phyloP scores from a whole-genome alignment of 106 monocot species.

The Triglochin maritima region DNA sequence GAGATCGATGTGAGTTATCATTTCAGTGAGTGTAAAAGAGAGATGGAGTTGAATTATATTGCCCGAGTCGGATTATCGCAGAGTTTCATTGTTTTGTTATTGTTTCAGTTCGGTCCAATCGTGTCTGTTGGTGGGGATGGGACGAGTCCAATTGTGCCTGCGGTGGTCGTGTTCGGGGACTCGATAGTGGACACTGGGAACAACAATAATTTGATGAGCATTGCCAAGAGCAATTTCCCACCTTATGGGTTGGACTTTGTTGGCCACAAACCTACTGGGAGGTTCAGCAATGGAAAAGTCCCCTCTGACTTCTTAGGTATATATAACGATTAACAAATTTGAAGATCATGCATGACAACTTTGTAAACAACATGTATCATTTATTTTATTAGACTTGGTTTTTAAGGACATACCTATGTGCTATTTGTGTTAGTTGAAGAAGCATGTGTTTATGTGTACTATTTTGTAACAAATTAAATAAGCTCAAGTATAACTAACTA shows the following conservation, averaged over 20 bases:
- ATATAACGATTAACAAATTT: too few species aligned
- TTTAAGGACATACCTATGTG: too few species aligned
- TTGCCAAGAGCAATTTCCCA: slow-evolving; percentile 15
- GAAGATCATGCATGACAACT: too few species aligned
- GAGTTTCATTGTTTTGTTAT: not conserved
- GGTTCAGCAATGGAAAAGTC: slow-evolving; percentile 21
- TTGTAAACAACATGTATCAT: too few species aligned
- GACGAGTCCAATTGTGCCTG: slow-evolving; percentile 1
- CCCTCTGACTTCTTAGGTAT: slow-evolving; percentile 15
- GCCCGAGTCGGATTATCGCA: not conserved
- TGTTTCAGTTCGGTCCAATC: not conserved
- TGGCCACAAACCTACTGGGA: not conserved
- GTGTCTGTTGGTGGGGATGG: not conserved
- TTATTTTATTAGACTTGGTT: too few species aligned
- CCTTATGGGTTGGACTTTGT: slow-evolving; percentile 17
- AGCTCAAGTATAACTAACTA: too few species aligned
- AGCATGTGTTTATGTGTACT: too few species aligned
- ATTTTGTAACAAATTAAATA: too few species aligned
- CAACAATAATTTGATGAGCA: slow-evolving; percentile 4
- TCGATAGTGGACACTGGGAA: slow-evolving; percentile 22
- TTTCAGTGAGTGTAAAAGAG: not conserved
- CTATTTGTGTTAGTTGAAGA: too few species aligned
- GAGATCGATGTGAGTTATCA: not conserved
- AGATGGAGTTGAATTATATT: not conserved
- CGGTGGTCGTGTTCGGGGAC: slow-evolving; percentile 15